Evolutionary conservation across 176 grass and related monocot genomes (phyloP).

Genomic region (Oryza glumipatula): DNA sequence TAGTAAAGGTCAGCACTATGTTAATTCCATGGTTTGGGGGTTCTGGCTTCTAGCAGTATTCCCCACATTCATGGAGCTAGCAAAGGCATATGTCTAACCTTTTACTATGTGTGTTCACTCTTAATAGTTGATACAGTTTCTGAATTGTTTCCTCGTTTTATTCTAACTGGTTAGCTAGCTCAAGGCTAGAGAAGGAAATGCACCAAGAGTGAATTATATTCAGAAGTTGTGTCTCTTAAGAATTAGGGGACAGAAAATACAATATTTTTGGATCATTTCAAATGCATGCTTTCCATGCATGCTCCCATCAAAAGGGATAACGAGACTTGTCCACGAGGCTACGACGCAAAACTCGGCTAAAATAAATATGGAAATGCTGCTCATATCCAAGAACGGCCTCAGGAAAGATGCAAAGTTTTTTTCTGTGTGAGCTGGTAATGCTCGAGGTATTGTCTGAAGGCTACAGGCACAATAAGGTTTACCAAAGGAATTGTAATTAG

Average conservation of each 20-base stretch:
- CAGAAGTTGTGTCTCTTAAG: background rate
- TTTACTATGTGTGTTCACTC: conserved; percentile 11
- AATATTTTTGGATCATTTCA: background rate
- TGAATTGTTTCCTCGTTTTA: conserved; percentile 5
- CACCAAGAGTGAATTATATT: background rate
- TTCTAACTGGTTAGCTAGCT: conserved; percentile 16
- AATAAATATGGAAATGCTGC: conserved; percentile 28
- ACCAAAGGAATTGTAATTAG: background rate
- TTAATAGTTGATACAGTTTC: background rate
- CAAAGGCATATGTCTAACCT: background rate
- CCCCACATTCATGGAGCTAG: conserved; percentile 6
- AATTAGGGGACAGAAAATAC: background rate
- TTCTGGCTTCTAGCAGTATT: background rate
- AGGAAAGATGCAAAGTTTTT: conserved; percentile 7
- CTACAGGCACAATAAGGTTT: background rate
- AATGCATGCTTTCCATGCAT: background rate
- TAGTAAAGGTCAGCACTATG: background rate
- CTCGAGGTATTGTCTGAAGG: background rate
- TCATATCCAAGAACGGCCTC: background rate
- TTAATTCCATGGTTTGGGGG: background rate
- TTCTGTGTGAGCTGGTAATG: background rate
- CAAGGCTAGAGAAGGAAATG: conserved; percentile 28
- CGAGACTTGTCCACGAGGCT: no score
- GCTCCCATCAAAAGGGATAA: background rate
- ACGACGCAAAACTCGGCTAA: background rate